Percentiles rank a stretch among this genome's conserved stretches.
These are phyloP conservation scores for Rhynchospora tenuis DNA, from an alignment of 176 grass and related monocot species.

Conservation along the genomic window DNA sequence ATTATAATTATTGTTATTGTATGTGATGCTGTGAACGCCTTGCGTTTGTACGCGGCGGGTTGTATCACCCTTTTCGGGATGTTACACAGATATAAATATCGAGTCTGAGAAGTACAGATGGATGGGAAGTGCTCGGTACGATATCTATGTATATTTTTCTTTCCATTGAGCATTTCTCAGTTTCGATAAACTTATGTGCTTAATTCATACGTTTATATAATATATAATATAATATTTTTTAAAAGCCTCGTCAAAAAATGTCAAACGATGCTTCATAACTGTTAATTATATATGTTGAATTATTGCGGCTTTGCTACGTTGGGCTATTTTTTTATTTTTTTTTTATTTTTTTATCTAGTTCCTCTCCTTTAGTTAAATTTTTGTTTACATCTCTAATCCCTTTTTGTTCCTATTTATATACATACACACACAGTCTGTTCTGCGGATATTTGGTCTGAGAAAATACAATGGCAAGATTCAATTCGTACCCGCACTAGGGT, in stretches of 20 bases:
- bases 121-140: slow-evolving; percentile 77
- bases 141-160: slow-evolving; percentile 66
- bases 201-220: too few species aligned
- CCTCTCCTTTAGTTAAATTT: too few species aligned
- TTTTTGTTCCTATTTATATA: background rate
- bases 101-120: slow-evolving; percentile 84
- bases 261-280: background rate
- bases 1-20: too few species aligned
- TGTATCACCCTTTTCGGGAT: too few species aligned
- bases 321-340: too few species aligned
- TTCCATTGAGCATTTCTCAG: background rate
- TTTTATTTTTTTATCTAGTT: background rate
- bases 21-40: too few species aligned
- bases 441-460: slow-evolving; percentile 62
- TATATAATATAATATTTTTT: too few species aligned
- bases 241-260: too few species aligned
- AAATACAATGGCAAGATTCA: slow-evolving; percentile 48
- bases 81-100: slow-evolving; percentile 82
- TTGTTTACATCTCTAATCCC: background rate
- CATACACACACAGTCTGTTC: slow-evolving; percentile 35
- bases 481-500: slow-evolving; percentile 69
- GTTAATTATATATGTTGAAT: background rate
- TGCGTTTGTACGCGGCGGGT: too few species aligned
- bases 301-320: background rate
- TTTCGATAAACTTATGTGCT: background rate